These are phyloP conservation scores for Penicillium sp. DNA, from an alignment of 2,329 filamentous ascomycete genomes.

Conservation along the genomic window DNA sequence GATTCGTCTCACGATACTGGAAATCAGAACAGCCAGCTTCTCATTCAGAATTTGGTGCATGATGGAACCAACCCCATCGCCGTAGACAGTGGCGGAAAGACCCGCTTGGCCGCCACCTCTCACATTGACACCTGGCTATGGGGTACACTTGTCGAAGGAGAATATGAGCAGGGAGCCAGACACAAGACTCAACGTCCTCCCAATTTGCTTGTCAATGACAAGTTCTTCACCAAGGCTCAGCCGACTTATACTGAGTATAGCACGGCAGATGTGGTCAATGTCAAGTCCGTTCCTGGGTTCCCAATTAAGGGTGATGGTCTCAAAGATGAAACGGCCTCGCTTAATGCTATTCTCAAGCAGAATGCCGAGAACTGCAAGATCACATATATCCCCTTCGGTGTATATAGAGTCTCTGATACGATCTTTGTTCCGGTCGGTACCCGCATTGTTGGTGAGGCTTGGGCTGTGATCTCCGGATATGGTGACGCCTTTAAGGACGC, in stretches of 20 bases:
- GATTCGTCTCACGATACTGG: conserved; percentile 32
- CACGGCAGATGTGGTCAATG: conserved; percentile 45
- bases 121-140: conserved; percentile 35
- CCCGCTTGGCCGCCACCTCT: conserved; percentile 13
- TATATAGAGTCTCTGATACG: conserved; percentile 48
- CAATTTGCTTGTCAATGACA: conserved; percentile 34
- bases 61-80: conserved; percentile 28
- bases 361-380: conserved; percentile 34
- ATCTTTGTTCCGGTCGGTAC: conserved; percentile 50
- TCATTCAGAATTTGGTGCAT: conserved; percentile 29
- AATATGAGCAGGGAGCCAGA: conserved; percentile 32
- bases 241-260: conserved; percentile 49
- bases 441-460: conserved; percentile 56
- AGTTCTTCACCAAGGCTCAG: conserved; percentile 43
- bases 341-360: conserved; percentile 35
- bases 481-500: conserved; percentile 49
- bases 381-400: conserved; percentile 33
- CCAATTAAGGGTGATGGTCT: conserved; percentile 46
- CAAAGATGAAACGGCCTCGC: conserved; percentile 40
- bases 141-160: conserved; percentile 31
- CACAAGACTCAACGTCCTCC: conserved; percentile 33
- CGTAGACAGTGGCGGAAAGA: conserved; percentile 26
- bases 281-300: conserved; percentile 45
- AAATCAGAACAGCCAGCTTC: conserved; percentile 27
- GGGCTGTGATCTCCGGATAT: conserved; percentile 51